These are phyloP conservation scores for Coccinonectria pachysandricola DNA, from an alignment of 2,329 filamentous ascomycete species.

Conservation along the genomic window DNA sequence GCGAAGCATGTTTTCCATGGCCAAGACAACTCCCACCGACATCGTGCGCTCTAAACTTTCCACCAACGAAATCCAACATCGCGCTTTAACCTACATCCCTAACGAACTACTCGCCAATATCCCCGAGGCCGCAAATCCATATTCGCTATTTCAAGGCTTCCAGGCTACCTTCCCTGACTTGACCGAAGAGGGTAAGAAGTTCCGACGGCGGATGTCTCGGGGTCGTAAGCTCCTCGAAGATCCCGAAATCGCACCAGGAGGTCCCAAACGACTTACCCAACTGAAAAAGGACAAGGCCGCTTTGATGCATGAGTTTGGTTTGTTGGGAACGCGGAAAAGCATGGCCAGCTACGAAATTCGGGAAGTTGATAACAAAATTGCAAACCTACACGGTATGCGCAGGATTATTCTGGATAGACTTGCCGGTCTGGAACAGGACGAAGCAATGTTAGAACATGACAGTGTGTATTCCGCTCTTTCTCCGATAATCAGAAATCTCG, in stretches of 20 bases:
- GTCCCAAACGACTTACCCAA: constrained; percentile 57
- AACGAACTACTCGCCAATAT: constrained; percentile 87
- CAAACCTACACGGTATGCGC: constrained; percentile 86
- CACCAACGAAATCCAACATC: constrained; percentile 84
- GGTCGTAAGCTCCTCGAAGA: constrained; percentile 68
- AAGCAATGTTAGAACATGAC: constrained; percentile 81
- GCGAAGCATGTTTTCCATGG: constrained; percentile 82
- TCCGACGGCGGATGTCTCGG: constrained; percentile 60
- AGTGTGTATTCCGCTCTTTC: constrained; percentile 51
- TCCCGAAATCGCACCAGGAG: constrained; percentile 41
- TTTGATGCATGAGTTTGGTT: constrained; percentile 77
- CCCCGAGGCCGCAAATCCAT: constrained; percentile 73
- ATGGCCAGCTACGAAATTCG: constrained; percentile 95
- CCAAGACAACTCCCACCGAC: constrained; percentile 85
- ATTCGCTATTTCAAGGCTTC: constrained; percentile 94
- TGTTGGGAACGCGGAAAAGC: constrained; percentile 87
- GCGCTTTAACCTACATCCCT: constrained; percentile 76
- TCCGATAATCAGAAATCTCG: no score
- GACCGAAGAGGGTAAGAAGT: constrained; percentile 59
- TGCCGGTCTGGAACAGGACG: constrained; percentile 80
- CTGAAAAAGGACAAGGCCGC: constrained; percentile 71
- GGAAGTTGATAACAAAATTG: constrained; percentile 94
- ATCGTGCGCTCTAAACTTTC: constrained; percentile 87
- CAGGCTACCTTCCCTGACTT: constrained; percentile 73
- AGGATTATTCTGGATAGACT: constrained; percentile 82